A percentile compares a stretch with the other conserved stretches of the same genome.
phyloP scores from a whole-genome alignment of 495 filamentous ascomycete genomes.

The Aspergillus nidulans region DNA sequence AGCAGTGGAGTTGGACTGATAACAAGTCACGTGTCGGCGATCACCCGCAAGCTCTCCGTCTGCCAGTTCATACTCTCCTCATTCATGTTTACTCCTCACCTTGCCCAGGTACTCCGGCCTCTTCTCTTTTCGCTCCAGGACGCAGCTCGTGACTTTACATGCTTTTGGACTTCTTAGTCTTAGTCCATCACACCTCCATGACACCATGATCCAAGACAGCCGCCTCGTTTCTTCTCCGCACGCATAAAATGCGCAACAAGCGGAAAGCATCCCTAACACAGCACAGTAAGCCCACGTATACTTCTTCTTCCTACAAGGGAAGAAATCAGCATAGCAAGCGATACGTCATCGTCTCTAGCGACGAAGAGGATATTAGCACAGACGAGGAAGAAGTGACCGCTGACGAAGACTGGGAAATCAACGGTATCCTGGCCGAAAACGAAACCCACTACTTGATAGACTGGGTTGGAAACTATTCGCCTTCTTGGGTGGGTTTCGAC shows the following conservation, averaged over 20 bases:
- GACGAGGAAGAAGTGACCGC: slow-evolving; percentile 1
- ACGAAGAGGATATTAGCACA: slow-evolving; percentile 9
- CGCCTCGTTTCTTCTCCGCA: slow-evolving; percentile 13
- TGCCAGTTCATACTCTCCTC: slow-evolving; percentile 10
- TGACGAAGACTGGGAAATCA: slow-evolving; percentile 33
- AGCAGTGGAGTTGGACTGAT: slow-evolving; percentile 16
- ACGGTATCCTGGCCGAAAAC: slow-evolving; percentile 38
- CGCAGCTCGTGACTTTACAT: neutral
- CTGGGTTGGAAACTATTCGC: slow-evolving; percentile 36
- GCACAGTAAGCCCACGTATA: neutral
- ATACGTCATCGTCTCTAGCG: slow-evolving; percentile 11
- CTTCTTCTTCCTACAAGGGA: slow-evolving; percentile 7
- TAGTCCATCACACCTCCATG: neutral
- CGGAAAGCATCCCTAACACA: slow-evolving; percentile 13
- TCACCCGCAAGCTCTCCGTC: slow-evolving; percentile 18
- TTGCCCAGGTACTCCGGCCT: neutral
- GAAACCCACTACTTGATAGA: slow-evolving; percentile 39
- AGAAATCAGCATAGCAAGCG: slow-evolving; percentile 5
- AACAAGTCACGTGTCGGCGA: slow-evolving; percentile 20
- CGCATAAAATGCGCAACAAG: slow-evolving; percentile 25
- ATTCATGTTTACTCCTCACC: neutral
- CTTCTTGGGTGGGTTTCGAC: slow-evolving; percentile 36
- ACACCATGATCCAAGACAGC: slow-evolving; percentile 17
- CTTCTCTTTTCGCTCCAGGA: neutral
- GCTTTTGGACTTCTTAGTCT: neutral